Evolutionary conservation across 2,329 filamentous ascomycete genomes (phyloP).

Genomic region (Bretziella fagacearum): DNA sequence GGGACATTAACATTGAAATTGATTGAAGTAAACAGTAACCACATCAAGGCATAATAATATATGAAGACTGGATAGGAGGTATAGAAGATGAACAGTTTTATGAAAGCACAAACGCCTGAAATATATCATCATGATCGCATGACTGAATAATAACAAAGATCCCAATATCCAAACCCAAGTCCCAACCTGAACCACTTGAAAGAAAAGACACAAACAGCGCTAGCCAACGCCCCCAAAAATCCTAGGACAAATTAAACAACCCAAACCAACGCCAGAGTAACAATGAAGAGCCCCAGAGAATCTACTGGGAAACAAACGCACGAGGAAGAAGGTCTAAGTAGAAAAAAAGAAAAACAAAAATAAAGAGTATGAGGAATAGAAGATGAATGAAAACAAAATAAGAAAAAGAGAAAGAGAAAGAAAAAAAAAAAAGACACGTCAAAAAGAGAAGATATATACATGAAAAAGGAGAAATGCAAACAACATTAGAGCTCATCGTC

Average conservation of each 20-base stretch:
- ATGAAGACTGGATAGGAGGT: too few relatives aligned
- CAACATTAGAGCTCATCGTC: neutral
- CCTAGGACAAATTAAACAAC: neutral
- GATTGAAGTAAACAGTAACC: too few relatives aligned
- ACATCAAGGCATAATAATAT: too few relatives aligned
- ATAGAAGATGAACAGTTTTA: too few relatives aligned
- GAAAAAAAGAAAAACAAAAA: neutral
- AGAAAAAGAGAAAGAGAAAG: neutral
- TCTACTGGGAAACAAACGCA: neutral
- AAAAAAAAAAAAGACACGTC: neutral
- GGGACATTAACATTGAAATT: too few relatives aligned
- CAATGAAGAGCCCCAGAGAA: neutral
- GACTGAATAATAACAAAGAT: conserved; percentile 1
- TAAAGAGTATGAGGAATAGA: neutral
- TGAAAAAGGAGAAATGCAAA: neutral
- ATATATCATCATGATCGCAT: conserved; percentile 1
- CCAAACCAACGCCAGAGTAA: neutral
- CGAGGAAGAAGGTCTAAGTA: neutral
- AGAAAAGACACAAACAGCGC: neutral
- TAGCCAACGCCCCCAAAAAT: neutral
- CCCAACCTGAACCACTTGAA: neutral
- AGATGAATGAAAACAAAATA: neutral
- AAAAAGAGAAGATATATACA: conserved; percentile 9
- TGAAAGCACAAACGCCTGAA: neutral
- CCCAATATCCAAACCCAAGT: neutral